phyloP scores from a whole-genome alignment of 2,329 filamentous ascomycete genomes.

The Chalaropsis ovoidea region DNA sequence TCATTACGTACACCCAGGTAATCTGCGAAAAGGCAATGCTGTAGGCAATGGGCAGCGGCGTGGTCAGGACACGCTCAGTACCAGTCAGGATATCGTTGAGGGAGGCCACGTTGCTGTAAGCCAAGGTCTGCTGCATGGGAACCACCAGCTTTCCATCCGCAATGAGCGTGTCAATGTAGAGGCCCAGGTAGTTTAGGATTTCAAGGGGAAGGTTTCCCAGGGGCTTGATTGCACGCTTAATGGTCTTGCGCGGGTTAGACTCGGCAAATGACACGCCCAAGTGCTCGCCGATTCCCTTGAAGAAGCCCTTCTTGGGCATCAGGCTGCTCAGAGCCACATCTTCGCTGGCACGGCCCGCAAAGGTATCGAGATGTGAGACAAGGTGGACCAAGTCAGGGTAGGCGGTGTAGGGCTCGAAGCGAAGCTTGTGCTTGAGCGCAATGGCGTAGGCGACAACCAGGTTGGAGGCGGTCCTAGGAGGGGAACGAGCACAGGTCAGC shows the following conservation, averaged over 20 bases:
- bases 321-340: constrained; percentile 33
- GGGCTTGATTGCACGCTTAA: constrained; percentile 63
- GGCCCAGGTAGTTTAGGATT: constrained; percentile 61
- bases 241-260: constrained; percentile 65
- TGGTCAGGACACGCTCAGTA: constrained; percentile 69
- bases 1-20: constrained; percentile 71
- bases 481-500: not conserved
- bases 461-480: constrained; percentile 52
- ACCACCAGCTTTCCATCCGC: constrained; percentile 45
- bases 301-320: constrained; percentile 39
- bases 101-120: constrained; percentile 49
- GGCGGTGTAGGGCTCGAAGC: constrained; percentile 70
- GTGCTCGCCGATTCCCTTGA: constrained; percentile 60
- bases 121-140: constrained; percentile 49
- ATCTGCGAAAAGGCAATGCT: constrained; percentile 77
- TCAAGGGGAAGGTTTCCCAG: constrained; percentile 77
- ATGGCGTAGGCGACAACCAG: constrained; percentile 68
- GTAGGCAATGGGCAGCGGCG: constrained; percentile 73
- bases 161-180: constrained; percentile 54
- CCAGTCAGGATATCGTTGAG: constrained; percentile 64
- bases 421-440: constrained; percentile 69
- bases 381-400: constrained; percentile 64
- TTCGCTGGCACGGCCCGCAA: constrained; percentile 48
- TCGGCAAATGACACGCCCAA: constrained; percentile 66
- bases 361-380: constrained; percentile 63